phyloP scores from a whole-genome alignment of 306 rosid species.

The Prunus mira region DNA sequence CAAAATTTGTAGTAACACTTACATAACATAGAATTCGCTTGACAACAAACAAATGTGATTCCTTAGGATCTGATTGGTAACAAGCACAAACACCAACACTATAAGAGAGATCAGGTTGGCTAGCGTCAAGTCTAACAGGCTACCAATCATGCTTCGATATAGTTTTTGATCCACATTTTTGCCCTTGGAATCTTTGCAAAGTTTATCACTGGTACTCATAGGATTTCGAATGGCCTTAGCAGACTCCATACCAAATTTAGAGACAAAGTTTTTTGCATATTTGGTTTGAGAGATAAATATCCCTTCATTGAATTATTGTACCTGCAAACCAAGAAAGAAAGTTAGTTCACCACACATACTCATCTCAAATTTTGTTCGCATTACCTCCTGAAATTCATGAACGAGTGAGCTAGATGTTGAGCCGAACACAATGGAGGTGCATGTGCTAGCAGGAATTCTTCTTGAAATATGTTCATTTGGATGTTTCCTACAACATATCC shows the following conservation, averaged over 20 bases:
- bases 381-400: background rate
- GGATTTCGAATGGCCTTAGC: background rate
- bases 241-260: fast-evolving
- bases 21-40: background rate
- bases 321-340: background rate
- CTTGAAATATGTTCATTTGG: too few species aligned
- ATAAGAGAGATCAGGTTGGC: background rate
- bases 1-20: fast-evolving
- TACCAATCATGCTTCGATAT: background rate
- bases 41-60: background rate
- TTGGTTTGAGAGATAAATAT: background rate
- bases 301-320: background rate
- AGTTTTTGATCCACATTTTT: background rate
- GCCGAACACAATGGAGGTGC: background rate
- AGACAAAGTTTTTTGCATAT: background rate
- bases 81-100: background rate
- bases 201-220: background rate
- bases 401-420: too few species aligned
- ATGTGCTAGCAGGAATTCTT: too few species aligned
- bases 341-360: background rate
- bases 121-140: background rate
- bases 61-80: background rate
- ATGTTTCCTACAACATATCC: too few species aligned
- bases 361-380: background rate
- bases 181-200: background rate